Base-by-base conservation (phyloP, 2,329 filamentous ascomycete species). In the Trichoderma gracile region DNA sequence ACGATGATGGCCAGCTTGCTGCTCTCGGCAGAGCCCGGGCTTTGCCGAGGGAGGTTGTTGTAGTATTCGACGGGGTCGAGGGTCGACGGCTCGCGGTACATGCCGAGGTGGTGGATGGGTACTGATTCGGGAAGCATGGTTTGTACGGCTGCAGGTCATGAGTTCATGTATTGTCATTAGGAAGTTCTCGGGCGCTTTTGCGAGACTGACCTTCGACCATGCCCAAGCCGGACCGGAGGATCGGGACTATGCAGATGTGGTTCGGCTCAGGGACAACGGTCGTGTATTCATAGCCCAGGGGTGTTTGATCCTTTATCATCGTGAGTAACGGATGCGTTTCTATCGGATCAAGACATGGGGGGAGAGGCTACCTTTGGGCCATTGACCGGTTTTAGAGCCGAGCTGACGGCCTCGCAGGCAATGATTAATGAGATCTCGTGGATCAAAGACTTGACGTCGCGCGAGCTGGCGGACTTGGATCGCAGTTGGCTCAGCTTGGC, bases 51-150 rank as follows among this genome's bases (percentile, higher is more conserved):
- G 21, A 97, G 88, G 78, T 97, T 97, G 82, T 97, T 97, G 85
- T 97, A 97, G 84, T 97, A 97, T 79, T 97, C 93, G 65, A 97
- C 93, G 3, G 93, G 92, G 72, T 92, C 87, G 64, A 97, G 88
- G 50, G 91, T 94, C 64, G 87, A 86, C 66, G 90, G 92, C 76
- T 97, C 93, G 73, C 93, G 92, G 83, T 94, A 98, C 73, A 98
- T 89, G 69, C 95, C 94, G 8, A 98, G 89, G 76, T 98, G 94
- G 80, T 98, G 93, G 68, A 97, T 86, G 7, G 93, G 89, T 38
- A 94, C 90, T 15, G 92, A 85, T 43, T 78, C 75, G 19, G 94
- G 93, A 65, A 98, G 91, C 71, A 98, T 84, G 30, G 88, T 88
- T 79, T 94, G 89, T 49, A 97, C 81, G 27, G 92, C 90, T 90